Evolutionary conservation across 129 eudicot genomes (phyloP).

Genomic region (Pseudognaphalium luteoalbum): DNA sequence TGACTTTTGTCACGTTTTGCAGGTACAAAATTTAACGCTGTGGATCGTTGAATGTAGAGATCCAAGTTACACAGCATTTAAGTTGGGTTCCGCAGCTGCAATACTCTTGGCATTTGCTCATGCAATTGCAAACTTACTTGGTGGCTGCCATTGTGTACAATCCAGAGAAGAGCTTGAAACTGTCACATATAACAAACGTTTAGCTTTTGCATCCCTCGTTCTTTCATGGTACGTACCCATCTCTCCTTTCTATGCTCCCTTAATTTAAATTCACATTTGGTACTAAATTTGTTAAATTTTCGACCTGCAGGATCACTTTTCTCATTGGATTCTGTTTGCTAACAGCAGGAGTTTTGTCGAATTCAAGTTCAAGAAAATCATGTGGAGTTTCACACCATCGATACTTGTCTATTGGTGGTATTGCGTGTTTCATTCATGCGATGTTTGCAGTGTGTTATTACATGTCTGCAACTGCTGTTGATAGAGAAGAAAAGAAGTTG

Average conservation of each 20-base stretch:
- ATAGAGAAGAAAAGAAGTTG: constrained; percentile 44
- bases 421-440: constrained; percentile 74
- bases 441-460: constrained; percentile 68
- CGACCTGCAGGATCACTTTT: constrained; percentile 55
- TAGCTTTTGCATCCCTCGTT: constrained; percentile 67
- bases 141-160: constrained; percentile 66
- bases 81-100: constrained; percentile 67
- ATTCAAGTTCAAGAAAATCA: constrained; percentile 54
- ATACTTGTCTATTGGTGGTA: constrained; percentile 67
- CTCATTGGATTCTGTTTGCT: constrained; percentile 60
- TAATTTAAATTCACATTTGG: not conserved
- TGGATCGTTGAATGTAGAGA: constrained; percentile 81
- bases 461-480: constrained; percentile 57
- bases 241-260: not conserved
- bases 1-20: not conserved
- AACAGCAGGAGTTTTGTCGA: constrained; percentile 54
- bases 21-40: constrained; percentile 51
- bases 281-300: not conserved
- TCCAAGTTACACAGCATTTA: constrained; percentile 77
- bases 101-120: constrained; percentile 61
- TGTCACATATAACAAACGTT: constrained; percentile 65
- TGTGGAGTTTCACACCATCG: constrained; percentile 74
- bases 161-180: constrained; percentile 55
- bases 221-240: constrained; percentile 58
- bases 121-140: constrained; percentile 53